Base-by-base conservation (phyloP, 1,284 basidiomycete genomes). In the Rhodotorula sp. region DNA sequence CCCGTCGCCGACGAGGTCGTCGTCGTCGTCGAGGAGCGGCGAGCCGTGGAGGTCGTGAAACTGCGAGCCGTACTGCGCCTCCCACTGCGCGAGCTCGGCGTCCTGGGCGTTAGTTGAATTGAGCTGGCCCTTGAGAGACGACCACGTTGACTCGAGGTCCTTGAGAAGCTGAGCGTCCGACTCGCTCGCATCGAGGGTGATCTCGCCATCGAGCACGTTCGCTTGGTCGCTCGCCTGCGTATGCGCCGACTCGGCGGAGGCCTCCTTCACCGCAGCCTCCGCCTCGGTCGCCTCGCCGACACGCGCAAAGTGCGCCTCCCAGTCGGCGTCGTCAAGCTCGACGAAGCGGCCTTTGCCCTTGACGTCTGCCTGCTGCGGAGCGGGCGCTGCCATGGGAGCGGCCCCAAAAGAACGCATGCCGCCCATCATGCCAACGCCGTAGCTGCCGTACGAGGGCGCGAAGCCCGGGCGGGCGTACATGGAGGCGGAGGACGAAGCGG, bases 281-380 rank as follows among this genome's bases (percentile, higher is more conserved):
- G 54, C 46, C n/a, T 44, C 51, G 22, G 57, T 84, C 8, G 85
- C 80, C 46, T 84, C 84, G 87, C 91, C 90, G 53, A 91, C 82
- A 77, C 92, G 89, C 70, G 90, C 91, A 78, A 94, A 92, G 81
- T 95, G 89, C 15, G 89, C 88, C 80, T 96, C 94, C 93, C 93
- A 96, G 8, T 76, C 73, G 48, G 77, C 70, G 25, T 80, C 80
- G 59, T 71, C 73, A 34, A 81, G 74, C 64, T 81, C 80, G 62
- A 80, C 77, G 34, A 81, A 75, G 27, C 77, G 71, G 46, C 77
- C 76, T 55, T 79, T 77, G 37, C 70, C 74, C 48, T 64, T 50
- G 27, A 46, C 12, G 36, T 71, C 66, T 22, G 51, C 66, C 61
- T 61, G 63, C 17, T 46, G 57, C 25, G 39, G 58, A 1, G 37